Conservation (phyloP, 768 basidiomycete genomes). For the Rhodotorula toruloides region DNA sequence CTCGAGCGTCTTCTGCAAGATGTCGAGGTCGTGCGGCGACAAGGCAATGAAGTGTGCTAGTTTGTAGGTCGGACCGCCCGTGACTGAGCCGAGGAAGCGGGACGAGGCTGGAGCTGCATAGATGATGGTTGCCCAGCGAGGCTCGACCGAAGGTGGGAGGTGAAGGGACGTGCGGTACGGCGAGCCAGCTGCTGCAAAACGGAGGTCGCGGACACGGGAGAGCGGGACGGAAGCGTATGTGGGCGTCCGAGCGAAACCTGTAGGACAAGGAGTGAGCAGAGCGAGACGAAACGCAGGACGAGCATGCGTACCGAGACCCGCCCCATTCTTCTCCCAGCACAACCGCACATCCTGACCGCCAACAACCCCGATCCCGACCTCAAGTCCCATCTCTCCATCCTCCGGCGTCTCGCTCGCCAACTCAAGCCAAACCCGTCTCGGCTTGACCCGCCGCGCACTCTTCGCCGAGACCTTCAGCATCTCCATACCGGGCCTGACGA, state of each 20-base stretch:
- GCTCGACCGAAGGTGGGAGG: conserved; percentile 27
- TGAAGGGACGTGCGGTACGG: conserved; percentile 38
- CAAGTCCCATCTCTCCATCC: conserved; percentile 14
- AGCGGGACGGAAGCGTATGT: conserved; percentile 28
- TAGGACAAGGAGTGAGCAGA: background rate
- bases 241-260: conserved; percentile 23
- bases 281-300: background rate
- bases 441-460: conserved; percentile 33
- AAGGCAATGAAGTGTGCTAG: conserved; percentile 34
- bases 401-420: conserved; percentile 12
- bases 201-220: conserved; percentile 28
- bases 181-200: conserved; percentile 27
- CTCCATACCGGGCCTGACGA: conserved; percentile 32
- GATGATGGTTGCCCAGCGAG: conserved; percentile 37
- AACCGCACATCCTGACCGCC: conserved; percentile 23
- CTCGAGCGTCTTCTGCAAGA: conserved; percentile 30
- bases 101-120: conserved; percentile 18
- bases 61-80: conserved; percentile 25
- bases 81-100: conserved; percentile 11
- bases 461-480: conserved; percentile 39
- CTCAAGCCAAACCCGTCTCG: conserved; percentile 32
- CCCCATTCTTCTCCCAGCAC: conserved; percentile 38
- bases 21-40: conserved; percentile 6
- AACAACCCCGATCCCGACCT: conserved; percentile 20
- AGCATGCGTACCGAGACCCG: conserved; percentile 11